Percentiles rank a stretch among this genome's conserved stretches.
These are phyloP conservation scores for Magnaporthiopsis rhizophila DNA, from an alignment of 2,329 filamentous ascomycete species.

Conservation along the genomic window DNA sequence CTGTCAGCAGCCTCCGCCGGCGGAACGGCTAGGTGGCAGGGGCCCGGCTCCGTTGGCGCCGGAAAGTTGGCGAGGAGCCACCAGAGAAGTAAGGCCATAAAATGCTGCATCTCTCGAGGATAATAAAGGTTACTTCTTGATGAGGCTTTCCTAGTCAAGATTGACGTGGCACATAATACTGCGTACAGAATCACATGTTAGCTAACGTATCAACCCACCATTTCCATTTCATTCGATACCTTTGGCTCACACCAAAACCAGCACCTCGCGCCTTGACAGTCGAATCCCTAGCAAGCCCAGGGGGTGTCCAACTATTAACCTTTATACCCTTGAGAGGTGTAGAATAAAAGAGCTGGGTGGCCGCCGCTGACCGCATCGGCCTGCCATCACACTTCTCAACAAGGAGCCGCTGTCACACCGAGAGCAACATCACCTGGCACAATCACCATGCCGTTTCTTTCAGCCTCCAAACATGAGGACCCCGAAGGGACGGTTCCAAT, in stretches of 20 bases:
- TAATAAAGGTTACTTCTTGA: too few relatives aligned
- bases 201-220: too few relatives aligned
- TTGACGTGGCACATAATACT: too few relatives aligned
- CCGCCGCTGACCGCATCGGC: neutral
- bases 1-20: neutral
- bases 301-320: too few relatives aligned
- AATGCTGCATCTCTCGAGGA: neutral
- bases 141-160: too few relatives aligned
- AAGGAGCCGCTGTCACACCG: neutral
- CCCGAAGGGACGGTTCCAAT: conserved; percentile 2
- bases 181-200: too few relatives aligned
- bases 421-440: neutral
- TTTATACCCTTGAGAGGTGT: too few relatives aligned
- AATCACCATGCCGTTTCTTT: neutral
- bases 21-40: neutral
- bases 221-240: too few relatives aligned
- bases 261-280: too few relatives aligned
- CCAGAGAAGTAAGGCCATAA: neutral
- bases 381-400: neutral
- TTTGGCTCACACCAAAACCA: too few relatives aligned
- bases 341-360: neutral
- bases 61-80: too few relatives aligned
- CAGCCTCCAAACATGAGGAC: neutral
- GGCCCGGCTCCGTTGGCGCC: neutral
- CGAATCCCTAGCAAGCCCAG: too few relatives aligned